Evolutionary conservation across 2,329 filamentous ascomycete genomes (phyloP), one percentile per base, ranked within the genome.

Genomic region (Aspergillus sp.): DNA sequence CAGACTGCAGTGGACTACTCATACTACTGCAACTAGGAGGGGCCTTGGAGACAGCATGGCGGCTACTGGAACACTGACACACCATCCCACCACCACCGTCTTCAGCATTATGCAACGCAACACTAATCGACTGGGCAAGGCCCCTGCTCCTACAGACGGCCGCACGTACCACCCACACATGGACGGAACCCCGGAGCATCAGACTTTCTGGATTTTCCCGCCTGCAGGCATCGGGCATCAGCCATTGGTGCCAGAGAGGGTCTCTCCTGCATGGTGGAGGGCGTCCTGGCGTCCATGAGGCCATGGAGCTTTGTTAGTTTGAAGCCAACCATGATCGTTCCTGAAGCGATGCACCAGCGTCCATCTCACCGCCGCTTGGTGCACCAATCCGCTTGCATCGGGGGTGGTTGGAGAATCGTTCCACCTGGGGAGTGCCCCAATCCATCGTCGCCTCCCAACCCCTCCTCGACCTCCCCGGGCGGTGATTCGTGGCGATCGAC

Each of bases 31-130:
- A 49, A 13, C 38, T 44, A 48, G 31, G 29, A 17, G 14, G 31
- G 11, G 11, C 21, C 31, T 45, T 13, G 42, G 34, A 38, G 36
- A 19, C 31, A 49, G 36, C 41, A 43, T 32, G 49, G 53, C 53
- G 53, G 45, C 49, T 52, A 49, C 53, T 55, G 49, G 45, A 55
- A 52, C 52, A 45, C 40, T 6, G 14, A 19, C 7, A 31, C 32
- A 46, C 29, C 11, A 52, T 25, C 21, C 21, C 25, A 42, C 36
- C 49, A 34, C 31, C 34, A 45, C 4, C 5, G 5, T 47, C 25
- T 29, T 29, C 25, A 29, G 9, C 25, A 3, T 29, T 29, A 29
- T 29, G 25, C 25, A 29, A 29, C 25, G 32, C 23, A 34, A 19
- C 45, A n/a, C 13, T 20, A 16, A 13, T 17, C 5, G 19, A 45